phyloP scores from a whole-genome alignment of 2,329 filamentous ascomycete genomes.

The Aspergillus sp. region DNA sequence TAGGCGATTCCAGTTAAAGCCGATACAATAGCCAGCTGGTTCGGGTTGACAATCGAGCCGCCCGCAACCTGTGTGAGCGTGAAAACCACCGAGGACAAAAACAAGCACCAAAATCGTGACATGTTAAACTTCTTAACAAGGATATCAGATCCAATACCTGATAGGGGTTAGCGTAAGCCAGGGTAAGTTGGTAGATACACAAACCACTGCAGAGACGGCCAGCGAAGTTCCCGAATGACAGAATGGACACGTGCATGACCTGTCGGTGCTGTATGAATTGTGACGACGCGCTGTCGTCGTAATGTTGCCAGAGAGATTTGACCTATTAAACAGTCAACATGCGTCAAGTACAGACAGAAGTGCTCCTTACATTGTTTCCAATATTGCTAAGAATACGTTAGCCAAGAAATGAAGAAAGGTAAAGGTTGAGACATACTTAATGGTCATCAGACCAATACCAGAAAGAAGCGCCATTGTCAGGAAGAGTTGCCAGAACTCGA shows the following conservation, averaged over 20 bases:
- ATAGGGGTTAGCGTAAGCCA: conserved; percentile 17
- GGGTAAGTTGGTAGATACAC: conserved; percentile 26
- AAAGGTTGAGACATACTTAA: conserved; percentile 64
- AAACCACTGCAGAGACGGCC: conserved; percentile 76
- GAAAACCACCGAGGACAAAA: conserved; percentile 75
- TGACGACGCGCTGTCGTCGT: conserved; percentile 69
- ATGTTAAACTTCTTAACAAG: conserved; percentile 77
- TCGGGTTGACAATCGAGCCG: conserved; percentile 72
- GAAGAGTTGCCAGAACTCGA: conserved; percentile 92
- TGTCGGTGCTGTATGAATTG: conserved; percentile 78
- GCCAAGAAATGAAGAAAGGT: conserved; percentile 14
- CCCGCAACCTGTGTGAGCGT: conserved; percentile 75
- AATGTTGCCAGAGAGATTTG: conserved; percentile 84
- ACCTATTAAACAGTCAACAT: conserved; percentile 36
- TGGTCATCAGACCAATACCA: conserved; percentile 95
- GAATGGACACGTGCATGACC: conserved; percentile 87
- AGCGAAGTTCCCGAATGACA: conserved; percentile 84
- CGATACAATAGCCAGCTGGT: conserved; percentile 75
- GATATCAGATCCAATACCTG: conserved; percentile 85
- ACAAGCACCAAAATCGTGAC: conserved; percentile 88
- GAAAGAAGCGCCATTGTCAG: conserved; percentile 84
- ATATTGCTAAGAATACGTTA: conserved; percentile 69
- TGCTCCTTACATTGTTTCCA: conserved; percentile 68
- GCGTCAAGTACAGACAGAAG: not conserved
- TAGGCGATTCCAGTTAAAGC: conserved; percentile 84